phyloP scores from a whole-genome alignment of 208 protist genomes.

The Endotrypanum monterogeii region DNA sequence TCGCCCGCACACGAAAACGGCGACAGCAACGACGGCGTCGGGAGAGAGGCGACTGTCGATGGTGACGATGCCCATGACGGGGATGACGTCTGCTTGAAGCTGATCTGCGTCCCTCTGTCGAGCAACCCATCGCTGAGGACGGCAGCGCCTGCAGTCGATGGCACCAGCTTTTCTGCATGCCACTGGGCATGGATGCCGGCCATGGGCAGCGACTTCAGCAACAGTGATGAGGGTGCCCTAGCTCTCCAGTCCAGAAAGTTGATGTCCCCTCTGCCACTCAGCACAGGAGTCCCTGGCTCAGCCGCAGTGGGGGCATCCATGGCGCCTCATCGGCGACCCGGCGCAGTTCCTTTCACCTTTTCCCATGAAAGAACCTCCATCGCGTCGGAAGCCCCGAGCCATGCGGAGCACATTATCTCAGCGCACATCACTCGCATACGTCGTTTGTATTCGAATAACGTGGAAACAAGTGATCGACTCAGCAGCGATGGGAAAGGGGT shows the following conservation, averaged over 20 bases:
- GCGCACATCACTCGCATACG: constrained; percentile 26
- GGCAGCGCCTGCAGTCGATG: not conserved
- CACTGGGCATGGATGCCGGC: not conserved
- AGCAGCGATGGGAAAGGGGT: not conserved
- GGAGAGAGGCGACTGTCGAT: not conserved
- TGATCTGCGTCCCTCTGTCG: constrained; percentile 24
- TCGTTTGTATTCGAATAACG: constrained; percentile 7
- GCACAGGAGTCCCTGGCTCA: not conserved
- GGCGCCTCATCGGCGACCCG: constrained; percentile 3
- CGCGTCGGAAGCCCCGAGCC: not conserved
- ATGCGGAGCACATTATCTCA: constrained; percentile 1
- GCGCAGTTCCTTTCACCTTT: constrained; percentile 19
- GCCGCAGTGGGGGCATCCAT: not conserved
- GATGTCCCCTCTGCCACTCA: not conserved
- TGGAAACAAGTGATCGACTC: not conserved
- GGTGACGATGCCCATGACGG: too few relatives aligned
- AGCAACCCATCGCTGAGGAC: not conserved
- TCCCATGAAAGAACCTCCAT: not conserved
- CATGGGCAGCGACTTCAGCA: not conserved
- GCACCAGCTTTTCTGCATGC: not conserved
- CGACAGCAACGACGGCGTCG: not conserved
- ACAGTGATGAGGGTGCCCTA: not conserved
- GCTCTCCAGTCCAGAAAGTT: constrained; percentile 3
- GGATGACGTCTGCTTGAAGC: constrained; percentile 4
- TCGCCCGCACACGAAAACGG: not conserved